Evolutionary conservation across 306 rosid genomes (phyloP).

Genomic region (Fragaria nilgerrensis): DNA sequence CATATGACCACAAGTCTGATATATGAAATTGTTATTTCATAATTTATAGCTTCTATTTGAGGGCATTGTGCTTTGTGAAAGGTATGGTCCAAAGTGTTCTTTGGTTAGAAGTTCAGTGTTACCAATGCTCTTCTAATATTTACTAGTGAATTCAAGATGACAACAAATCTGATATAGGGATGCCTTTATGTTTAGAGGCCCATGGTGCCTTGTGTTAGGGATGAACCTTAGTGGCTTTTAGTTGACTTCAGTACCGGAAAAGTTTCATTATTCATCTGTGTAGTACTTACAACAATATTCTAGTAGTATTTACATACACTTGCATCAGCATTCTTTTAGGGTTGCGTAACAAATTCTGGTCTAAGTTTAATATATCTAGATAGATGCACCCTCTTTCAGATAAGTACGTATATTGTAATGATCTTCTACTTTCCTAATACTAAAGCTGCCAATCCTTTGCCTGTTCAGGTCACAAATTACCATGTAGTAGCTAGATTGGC

Average conservation of each 20-base stretch:
- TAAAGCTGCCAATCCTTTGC: slow-evolving; percentile 16
- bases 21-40: too few relatives aligned
- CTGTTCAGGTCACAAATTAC: slow-evolving; percentile 74
- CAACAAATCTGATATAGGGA: neutral
- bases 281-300: neutral
- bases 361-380: too few relatives aligned
- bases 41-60: too few relatives aligned
- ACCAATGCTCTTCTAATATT: neutral
- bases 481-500: slow-evolving; percentile 70
- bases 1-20: too few relatives aligned
- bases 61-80: neutral
- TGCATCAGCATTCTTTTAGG: too few relatives aligned
- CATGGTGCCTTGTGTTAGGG: neutral
- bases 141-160: neutral
- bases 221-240: too few relatives aligned
- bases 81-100: slow-evolving; percentile 2
- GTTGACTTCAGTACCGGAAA: neutral
- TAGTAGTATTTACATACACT: too few relatives aligned
- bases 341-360: too few relatives aligned
- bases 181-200: neutral
- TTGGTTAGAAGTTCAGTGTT: neutral
- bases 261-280: neutral
- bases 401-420: neutral
- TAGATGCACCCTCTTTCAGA: too few relatives aligned
- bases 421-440: neutral